Percentiles rank a stretch among this genome's conserved stretches.
These are phyloP conservation scores for Vittaforma corneae DNA, from an alignment of 371 early-diverging fungal species.

Conservation along the genomic window DNA sequence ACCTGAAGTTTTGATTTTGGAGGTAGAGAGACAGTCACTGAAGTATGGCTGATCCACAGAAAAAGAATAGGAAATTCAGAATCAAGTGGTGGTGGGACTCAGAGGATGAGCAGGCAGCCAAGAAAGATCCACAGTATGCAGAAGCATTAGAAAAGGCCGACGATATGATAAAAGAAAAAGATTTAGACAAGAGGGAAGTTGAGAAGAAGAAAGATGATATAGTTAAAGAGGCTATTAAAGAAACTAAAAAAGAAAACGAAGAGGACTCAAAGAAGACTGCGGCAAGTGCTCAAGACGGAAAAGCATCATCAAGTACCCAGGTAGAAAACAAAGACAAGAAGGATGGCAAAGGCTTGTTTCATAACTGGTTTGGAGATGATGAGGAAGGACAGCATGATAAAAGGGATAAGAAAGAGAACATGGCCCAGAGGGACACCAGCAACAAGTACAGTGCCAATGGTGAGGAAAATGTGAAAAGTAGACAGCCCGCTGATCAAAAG, in stretches of 20 bases:
- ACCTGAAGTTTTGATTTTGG: no score
- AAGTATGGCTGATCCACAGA: background rate
- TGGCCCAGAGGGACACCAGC: background rate
- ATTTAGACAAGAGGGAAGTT: background rate
- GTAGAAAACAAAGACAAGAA: background rate
- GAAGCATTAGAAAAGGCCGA: background rate
- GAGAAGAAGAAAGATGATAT: constrained; percentile 1
- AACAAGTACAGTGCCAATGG: background rate
- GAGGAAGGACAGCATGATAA: background rate
- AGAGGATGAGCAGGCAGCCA: constrained; percentile 4
- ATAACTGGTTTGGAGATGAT: background rate
- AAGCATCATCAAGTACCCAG: background rate
- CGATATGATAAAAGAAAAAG: background rate
- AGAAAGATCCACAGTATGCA: background rate
- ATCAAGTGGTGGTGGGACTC: constrained; percentile 17
- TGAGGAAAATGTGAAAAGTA: background rate
- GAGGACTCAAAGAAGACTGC: background rate
- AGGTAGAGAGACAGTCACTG: background rate
- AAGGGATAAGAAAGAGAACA: background rate
- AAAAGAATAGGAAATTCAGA: background rate
- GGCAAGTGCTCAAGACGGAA: background rate
- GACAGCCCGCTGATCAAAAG: background rate
- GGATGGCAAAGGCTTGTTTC: background rate
- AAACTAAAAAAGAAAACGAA: background rate
- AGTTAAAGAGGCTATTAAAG: background rate